These are phyloP conservation scores for Tulasnella sp. DNA, from an alignment of 768 basidiomycete genomes.

Conservation along the genomic window DNA sequence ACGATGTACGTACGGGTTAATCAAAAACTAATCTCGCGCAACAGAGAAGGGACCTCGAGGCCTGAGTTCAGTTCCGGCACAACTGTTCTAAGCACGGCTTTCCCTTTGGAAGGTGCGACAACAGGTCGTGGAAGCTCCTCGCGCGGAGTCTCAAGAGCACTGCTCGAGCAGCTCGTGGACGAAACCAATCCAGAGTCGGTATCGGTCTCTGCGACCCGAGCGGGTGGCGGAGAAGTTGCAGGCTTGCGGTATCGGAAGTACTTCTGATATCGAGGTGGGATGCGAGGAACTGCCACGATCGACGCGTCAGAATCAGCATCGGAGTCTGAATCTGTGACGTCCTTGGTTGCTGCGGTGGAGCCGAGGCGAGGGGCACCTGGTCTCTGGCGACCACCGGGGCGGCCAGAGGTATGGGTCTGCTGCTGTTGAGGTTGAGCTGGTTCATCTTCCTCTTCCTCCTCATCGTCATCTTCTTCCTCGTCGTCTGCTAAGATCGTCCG, in stretches of 20 bases:
- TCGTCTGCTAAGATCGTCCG: slow-evolving; percentile 47
- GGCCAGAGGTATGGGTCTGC: neutral
- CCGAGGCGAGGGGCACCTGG: neutral
- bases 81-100: neutral
- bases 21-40: neutral
- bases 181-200: slow-evolving; percentile 21
- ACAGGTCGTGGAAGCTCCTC: slow-evolving; percentile 18
- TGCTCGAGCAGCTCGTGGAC: slow-evolving; percentile 22
- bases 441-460: slow-evolving; percentile 48
- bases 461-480: slow-evolving; percentile 54
- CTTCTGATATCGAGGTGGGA: slow-evolving; percentile 19
- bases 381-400: slow-evolving; percentile 17
- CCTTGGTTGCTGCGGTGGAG: slow-evolving; percentile 1
- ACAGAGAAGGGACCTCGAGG: neutral
- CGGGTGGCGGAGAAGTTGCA: neutral
- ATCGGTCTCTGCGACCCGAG: slow-evolving; percentile 15
- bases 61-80: neutral
- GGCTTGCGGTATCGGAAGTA: slow-evolving; percentile 16
- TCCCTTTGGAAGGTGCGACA: neutral
- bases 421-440: slow-evolving; percentile 15
- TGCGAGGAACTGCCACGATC: slow-evolving; percentile 8
- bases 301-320: slow-evolving; percentile 16
- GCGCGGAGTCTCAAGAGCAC: slow-evolving; percentile 19
- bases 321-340: slow-evolving; percentile 13
- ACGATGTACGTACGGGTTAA: neutral